Evolutionary conservation across 352 stramenopile species (phyloP).

Genomic region (Pythium aristosporum): DNA sequence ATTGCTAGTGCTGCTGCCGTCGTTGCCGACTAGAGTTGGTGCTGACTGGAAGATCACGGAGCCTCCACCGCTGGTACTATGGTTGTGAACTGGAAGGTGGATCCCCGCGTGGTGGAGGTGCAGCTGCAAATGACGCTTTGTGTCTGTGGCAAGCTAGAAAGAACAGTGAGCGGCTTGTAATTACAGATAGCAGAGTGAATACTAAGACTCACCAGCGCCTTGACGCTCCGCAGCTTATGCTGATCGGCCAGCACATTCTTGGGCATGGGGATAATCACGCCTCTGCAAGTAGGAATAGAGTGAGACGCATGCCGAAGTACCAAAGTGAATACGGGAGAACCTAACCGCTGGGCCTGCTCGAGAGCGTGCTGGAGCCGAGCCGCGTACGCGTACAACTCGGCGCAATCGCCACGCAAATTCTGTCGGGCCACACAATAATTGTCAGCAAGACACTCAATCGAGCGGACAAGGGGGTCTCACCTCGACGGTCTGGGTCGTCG

Average conservation of each 20-base stretch:
- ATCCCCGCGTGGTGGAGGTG: conserved; percentile 22
- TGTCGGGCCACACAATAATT: conserved; percentile 18
- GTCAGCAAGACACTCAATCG: not conserved
- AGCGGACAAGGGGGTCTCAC: conserved; percentile 20
- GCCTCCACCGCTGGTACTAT: not conserved
- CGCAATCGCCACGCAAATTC: conserved; percentile 65
- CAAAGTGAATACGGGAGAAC: not conserved
- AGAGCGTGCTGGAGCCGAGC: conserved; percentile 35
- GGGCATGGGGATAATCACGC: conserved; percentile 26
- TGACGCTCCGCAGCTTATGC: conserved; percentile 65
- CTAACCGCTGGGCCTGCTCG: conserved; percentile 29
- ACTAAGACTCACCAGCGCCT: conserved; percentile 47
- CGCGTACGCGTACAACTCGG: conserved; percentile 69
- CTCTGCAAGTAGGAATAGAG: conserved; percentile 1
- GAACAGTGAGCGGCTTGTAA: not conserved
- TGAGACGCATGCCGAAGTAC: not conserved
- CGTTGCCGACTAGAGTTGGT: no score
- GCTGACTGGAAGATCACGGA: not conserved
- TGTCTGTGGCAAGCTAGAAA: conserved; percentile 45
- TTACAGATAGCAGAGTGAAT: not conserved
- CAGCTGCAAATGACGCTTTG: conserved; percentile 32
- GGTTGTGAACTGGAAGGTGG: not conserved
- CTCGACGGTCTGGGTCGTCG: conserved; percentile 43
- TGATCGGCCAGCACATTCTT: conserved; percentile 79
- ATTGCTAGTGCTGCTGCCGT: not conserved